Evolutionary conservation across 176 grass and related monocot species (phyloP).

Genomic region (Oropetium thomaeum): DNA sequence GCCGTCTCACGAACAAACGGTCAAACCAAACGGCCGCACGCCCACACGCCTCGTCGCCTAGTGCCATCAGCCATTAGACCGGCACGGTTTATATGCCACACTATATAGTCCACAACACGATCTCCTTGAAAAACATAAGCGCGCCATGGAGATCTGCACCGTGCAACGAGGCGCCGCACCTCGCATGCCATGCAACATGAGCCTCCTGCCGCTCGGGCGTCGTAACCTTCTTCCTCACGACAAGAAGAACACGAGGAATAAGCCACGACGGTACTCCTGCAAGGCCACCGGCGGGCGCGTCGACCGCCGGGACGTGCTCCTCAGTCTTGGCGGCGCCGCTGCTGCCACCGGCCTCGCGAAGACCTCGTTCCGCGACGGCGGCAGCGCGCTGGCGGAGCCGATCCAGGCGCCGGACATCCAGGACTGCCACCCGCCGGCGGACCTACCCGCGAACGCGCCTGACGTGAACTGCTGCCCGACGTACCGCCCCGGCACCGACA

Average conservation of each 20-base stretch:
- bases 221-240: no score
- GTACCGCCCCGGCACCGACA: not conserved
- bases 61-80: no score
- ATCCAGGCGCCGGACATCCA: slow-evolving; percentile 52
- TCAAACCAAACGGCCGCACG: not conserved
- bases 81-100: no score
- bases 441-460: slow-evolving; percentile 15
- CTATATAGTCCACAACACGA: not conserved
- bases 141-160: not conserved
- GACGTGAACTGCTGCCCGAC: slow-evolving; percentile 53
- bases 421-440: slow-evolving; percentile 32
- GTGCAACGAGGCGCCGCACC: not conserved
- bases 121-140: not conserved
- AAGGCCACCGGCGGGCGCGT: slow-evolving; percentile 6
- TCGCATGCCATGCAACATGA: not conserved
- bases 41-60: no score
- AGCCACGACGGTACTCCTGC: not conserved
- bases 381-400: slow-evolving; percentile 37
- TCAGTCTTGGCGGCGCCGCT: slow-evolving; percentile 45
- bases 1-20: not conserved
- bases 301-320: slow-evolving; percentile 59
- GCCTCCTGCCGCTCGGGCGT: not conserved
- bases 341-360: slow-evolving; percentile 42
- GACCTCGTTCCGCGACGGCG: not conserved
- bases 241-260: not conserved